Evolutionary conservation across 1,139 yeast genomes (phyloP).

Genomic region (Magnusiomyces ingens): DNA sequence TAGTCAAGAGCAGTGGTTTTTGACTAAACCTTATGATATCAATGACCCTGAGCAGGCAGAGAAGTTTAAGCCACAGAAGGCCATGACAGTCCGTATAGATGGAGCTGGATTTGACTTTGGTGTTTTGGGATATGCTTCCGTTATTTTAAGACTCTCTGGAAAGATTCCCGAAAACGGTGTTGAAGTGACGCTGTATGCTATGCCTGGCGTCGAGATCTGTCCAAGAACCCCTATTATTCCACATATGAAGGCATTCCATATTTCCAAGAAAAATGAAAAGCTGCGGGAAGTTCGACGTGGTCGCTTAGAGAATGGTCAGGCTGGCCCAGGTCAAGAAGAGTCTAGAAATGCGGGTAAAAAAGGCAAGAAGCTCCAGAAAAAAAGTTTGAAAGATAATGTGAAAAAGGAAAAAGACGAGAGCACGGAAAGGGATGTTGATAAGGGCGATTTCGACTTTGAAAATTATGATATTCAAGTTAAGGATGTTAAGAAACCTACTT

Average conservation of each 20-base stretch:
- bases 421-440: no score
- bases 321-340: no score
- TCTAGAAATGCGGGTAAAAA: no score
- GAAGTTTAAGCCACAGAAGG: background rate
- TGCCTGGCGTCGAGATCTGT: slow-evolving; percentile 37
- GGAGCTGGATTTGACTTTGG: slow-evolving; percentile 15
- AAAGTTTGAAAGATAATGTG: no score
- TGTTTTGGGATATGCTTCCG: slow-evolving; percentile 27
- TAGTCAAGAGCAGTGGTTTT: slow-evolving; percentile 13
- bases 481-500: no score
- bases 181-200: slow-evolving; percentile 41
- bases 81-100: slow-evolving; percentile 5
- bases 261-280: no score
- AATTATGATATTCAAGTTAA: no score
- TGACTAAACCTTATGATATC: slow-evolving; percentile 10
- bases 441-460: no score
- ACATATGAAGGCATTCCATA: slow-evolving; percentile 17
- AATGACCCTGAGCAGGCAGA: slow-evolving; percentile 1
- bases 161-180: slow-evolving; percentile 36
- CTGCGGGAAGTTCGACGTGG: no score
- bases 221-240: slow-evolving; percentile 32
- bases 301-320: no score
- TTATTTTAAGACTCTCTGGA: slow-evolving; percentile 63
- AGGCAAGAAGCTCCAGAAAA: no score
- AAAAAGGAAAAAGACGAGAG: no score